A percentile compares a stretch with the other conserved stretches of the same genome.
These are phyloP conservation scores for Gillenia trifoliata DNA, from an alignment of 306 rosid species.

Conservation along the genomic window DNA sequence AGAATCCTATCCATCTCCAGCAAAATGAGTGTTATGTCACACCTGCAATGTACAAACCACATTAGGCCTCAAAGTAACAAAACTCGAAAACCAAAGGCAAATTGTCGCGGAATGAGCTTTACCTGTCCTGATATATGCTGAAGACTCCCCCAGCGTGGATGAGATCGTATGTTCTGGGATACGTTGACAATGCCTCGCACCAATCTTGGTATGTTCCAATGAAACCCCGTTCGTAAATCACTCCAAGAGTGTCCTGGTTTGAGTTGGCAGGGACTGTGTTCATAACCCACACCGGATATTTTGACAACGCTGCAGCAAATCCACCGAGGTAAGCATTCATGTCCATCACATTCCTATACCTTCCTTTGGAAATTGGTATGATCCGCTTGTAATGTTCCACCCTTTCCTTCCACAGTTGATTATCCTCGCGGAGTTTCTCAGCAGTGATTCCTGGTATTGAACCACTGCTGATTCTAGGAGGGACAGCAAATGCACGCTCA, in stretches of 20 bases:
- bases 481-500: constrained; percentile 61
- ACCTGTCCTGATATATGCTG: constrained; percentile 88
- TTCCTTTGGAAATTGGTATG: constrained; percentile 54
- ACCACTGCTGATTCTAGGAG: constrained; percentile 74
- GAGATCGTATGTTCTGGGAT: constrained; percentile 94
- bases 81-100: neutral
- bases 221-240: constrained; percentile 79
- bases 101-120: neutral
- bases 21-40: constrained; percentile 60
- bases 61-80: neutral
- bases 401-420: constrained; percentile 66
- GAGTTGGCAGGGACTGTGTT: constrained; percentile 74
- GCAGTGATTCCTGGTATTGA: constrained; percentile 49
- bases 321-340: constrained; percentile 95
- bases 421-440: constrained; percentile 57
- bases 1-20: constrained; percentile 92
- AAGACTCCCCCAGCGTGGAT: constrained; percentile 76
- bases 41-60: constrained; percentile 37
- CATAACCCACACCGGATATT: constrained; percentile 90
- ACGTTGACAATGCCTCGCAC: constrained; percentile 95
- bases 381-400: constrained; percentile 55
- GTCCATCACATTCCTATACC: constrained; percentile 75
- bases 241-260: constrained; percentile 67
- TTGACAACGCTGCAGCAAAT: constrained; percentile 59
- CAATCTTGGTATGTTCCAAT: constrained; percentile 91